These are phyloP conservation scores for Thraustochytrium striatum DNA, from an alignment of 352 stramenopile genomes.

Conservation along the genomic window DNA sequence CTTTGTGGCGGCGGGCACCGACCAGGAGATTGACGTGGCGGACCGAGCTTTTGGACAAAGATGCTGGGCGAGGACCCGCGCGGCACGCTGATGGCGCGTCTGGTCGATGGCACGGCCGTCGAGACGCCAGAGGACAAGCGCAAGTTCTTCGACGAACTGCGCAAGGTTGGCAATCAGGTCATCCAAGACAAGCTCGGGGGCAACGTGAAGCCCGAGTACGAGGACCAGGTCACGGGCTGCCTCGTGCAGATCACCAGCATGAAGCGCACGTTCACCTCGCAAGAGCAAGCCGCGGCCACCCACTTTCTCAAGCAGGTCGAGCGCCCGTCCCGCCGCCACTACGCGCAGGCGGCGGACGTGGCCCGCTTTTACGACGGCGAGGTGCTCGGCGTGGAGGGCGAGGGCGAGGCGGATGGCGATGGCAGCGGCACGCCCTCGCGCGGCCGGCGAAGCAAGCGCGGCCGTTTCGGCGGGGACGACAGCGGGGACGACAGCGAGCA, in stretches of 20 bases:
- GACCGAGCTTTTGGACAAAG: constrained; percentile 99
- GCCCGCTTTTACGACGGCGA: constrained; percentile 28
- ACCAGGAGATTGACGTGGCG: constrained; percentile 91
- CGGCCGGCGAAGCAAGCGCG: too few relatives aligned
- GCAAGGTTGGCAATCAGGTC: constrained; percentile 47
- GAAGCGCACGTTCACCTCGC: constrained; percentile 26
- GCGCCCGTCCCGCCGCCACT: constrained; percentile 28
- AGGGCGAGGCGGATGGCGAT: background rate
- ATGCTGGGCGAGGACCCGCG: constrained; percentile 68
- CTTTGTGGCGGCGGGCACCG: constrained; percentile 51
- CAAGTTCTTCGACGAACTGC: constrained; percentile 42
- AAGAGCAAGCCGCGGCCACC: background rate
- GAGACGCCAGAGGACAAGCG: constrained; percentile 48
- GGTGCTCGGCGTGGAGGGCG: background rate
- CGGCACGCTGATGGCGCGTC: constrained; percentile 48
- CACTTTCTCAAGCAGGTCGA: constrained; percentile 36
- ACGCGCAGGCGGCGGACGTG: constrained; percentile 2
- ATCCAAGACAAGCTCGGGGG: constrained; percentile 52
- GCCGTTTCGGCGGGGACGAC: too few relatives aligned
- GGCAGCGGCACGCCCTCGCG: too few relatives aligned
- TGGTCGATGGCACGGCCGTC: constrained; percentile 44
- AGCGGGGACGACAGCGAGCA: background rate
- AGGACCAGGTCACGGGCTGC: background rate
- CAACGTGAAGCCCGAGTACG: constrained; percentile 46
- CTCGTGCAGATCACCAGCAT: background rate